Percentiles rank a stretch among this genome's conserved stretches.
Conservation (phyloP, 768 basidiomycete species). For the Hebeloma cylindrosporum region DNA sequence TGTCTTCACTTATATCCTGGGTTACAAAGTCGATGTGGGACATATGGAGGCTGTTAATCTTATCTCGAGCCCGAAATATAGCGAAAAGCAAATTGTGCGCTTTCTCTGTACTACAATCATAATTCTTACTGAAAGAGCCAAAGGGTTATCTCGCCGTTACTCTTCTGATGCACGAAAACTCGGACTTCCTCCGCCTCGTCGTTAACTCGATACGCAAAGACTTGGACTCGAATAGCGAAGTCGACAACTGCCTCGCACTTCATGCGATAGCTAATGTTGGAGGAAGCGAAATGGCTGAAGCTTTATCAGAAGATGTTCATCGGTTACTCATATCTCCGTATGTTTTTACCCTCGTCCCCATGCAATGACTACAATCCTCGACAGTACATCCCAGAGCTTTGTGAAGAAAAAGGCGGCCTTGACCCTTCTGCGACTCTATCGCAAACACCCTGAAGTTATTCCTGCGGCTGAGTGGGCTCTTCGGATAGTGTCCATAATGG, state of each 20-base stretch:
- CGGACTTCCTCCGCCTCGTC: conserved; percentile 92
- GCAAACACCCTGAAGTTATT: conserved; percentile 94
- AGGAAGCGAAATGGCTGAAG: conserved; percentile 97
- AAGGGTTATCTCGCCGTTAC: conserved; percentile 98
- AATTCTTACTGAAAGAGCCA: conserved; percentile 12
- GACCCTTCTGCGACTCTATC: conserved; percentile 87
- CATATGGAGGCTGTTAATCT: conserved; percentile 99
- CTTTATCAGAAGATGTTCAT: conserved; percentile 91
- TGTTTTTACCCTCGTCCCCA: conserved; percentile 20
- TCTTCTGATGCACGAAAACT: conserved; percentile 97
- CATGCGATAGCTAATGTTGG: conserved; percentile 99
- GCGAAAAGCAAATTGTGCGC: conserved; percentile 97
- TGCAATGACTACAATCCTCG: conserved; percentile 1
- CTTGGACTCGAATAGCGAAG: conserved; percentile 89
- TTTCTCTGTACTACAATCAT: background rate
- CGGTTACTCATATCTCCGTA: conserved; percentile 93
- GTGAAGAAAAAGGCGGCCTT: conserved; percentile 99
- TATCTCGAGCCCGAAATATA: conserved; percentile 93
- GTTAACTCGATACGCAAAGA: conserved; percentile 99
- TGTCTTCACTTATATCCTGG: conserved; percentile 97
- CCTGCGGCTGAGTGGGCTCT: conserved; percentile 95
- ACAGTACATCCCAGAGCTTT: conserved; percentile 89
- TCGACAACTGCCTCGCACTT: conserved; percentile 93
- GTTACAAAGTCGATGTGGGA: conserved; percentile 98
- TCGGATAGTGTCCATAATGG: conserved; percentile 93